phyloP scores from a whole-genome alignment of 352 stramenopile genomes.

The Globisporangium perplexum region DNA sequence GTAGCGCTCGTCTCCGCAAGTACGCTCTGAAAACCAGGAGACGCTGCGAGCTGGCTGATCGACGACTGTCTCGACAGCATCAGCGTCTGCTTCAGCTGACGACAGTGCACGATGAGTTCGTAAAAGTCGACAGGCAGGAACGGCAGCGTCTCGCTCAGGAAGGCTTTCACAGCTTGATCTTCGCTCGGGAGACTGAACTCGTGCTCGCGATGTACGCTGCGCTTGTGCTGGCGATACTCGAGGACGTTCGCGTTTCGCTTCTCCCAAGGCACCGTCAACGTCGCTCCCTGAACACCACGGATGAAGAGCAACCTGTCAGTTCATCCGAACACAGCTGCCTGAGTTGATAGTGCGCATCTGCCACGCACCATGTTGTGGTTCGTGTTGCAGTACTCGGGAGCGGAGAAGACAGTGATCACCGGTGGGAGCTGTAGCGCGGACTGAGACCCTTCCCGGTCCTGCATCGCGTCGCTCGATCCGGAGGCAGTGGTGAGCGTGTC shows the following conservation, averaged over 20 bases:
- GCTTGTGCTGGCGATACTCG: conserved; percentile 68
- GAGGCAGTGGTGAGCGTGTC: background rate
- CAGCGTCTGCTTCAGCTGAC: conserved; percentile 29
- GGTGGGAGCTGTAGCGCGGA: conserved; percentile 30
- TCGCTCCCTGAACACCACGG: conserved; percentile 33
- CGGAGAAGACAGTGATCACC: conserved; percentile 79
- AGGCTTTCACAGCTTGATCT: conserved; percentile 40
- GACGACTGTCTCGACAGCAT: conserved; percentile 13
- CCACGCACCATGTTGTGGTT: conserved; percentile 58
- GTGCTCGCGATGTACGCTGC: conserved; percentile 44
- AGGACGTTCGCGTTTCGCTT: conserved; percentile 19
- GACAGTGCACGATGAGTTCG: conserved; percentile 56
- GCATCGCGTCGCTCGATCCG: background rate
- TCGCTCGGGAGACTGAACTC: conserved; percentile 54
- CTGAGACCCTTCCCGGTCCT: conserved; percentile 3
- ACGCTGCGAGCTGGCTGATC: conserved; percentile 7
- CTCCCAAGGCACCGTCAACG: conserved; percentile 58
- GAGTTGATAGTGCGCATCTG: background rate
- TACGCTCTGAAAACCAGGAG: background rate
- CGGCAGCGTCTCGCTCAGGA: conserved; percentile 50
- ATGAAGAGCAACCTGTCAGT: background rate
- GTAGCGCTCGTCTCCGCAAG: background rate
- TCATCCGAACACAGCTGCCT: background rate
- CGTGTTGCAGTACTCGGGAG: conserved; percentile 80
- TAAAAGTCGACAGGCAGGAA: conserved; percentile 82